phyloP scores from a whole-genome alignment of 1,139 yeast genomes.

The Debaryomyces sp. region DNA sequence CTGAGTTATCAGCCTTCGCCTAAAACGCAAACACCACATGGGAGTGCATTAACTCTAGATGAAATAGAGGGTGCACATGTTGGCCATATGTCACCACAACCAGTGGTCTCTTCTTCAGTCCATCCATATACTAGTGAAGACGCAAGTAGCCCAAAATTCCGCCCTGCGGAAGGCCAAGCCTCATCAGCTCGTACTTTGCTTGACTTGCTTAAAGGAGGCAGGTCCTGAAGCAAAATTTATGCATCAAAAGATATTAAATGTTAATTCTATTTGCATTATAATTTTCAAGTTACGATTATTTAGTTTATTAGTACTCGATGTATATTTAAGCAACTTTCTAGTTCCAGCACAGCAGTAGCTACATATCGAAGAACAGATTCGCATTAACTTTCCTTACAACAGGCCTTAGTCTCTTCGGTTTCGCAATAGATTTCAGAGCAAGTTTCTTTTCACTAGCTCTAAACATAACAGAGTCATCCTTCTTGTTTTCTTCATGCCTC shows the following conservation, averaged over 20 bases:
- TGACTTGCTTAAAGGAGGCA: constrained; percentile 17
- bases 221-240: background rate
- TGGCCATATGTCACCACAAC: background rate
- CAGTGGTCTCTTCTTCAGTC: background rate
- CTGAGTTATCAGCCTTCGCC: background rate
- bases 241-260: background rate
- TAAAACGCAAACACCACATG: background rate
- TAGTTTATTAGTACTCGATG: background rate
- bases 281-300: background rate
- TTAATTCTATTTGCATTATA: background rate
- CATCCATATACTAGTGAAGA: background rate
- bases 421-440: background rate
- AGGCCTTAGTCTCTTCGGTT: constrained; percentile 8
- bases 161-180: background rate
- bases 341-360: background rate
- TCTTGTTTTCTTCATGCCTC: background rate
- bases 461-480: constrained; percentile 1
- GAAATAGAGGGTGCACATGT: constrained; percentile 9
- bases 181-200: constrained; percentile 18
- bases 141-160: background rate
- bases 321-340: background rate
- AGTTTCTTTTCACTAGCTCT: constrained; percentile 3
- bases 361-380: constrained; percentile 18
- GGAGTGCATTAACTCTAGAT: constrained; percentile 10
- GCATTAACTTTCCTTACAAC: constrained; percentile 15